phyloP scores from a whole-genome alignment of 805 yeast genomes.

The Kodamaea jinghongensis region DNA sequence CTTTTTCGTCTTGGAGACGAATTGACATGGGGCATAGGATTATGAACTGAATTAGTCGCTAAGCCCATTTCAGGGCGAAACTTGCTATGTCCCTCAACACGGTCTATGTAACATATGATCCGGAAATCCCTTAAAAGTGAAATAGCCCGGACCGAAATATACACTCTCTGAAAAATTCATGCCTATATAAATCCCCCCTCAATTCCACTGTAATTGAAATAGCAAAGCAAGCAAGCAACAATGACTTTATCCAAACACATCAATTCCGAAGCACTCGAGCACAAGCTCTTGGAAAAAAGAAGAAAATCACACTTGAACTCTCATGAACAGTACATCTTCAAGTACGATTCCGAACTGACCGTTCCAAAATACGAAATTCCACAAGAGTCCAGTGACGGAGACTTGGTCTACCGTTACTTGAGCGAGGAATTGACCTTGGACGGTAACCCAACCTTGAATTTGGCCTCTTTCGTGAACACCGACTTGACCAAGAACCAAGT shows the following conservation, averaged over 20 bases:
- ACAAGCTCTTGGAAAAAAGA: slow-evolving; percentile 24
- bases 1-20: too few relatives aligned
- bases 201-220: neutral
- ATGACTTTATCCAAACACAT: slow-evolving; percentile 49
- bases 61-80: too few relatives aligned
- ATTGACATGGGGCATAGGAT: too few relatives aligned
- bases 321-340: slow-evolving; percentile 31
- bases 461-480: slow-evolving; percentile 90
- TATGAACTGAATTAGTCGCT: too few relatives aligned
- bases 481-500: slow-evolving; percentile 45
- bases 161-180: too few relatives aligned
- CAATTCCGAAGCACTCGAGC: slow-evolving; percentile 43
- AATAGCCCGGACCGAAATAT: too few relatives aligned
- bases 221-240: neutral
- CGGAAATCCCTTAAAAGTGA: too few relatives aligned
- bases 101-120: too few relatives aligned
- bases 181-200: neutral
- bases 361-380: slow-evolving; percentile 66
- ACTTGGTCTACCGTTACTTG: slow-evolving; percentile 58
- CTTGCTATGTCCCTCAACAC: too few relatives aligned
- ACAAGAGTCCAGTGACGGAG: slow-evolving; percentile 48
- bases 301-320: slow-evolving; percentile 19
- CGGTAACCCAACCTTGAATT: slow-evolving; percentile 78
- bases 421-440: slow-evolving; percentile 76
- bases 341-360: slow-evolving; percentile 27